Percentiles rank a stretch among this genome's conserved stretches.
phyloP scores from a whole-genome alignment of 192 early-diverging fungal genomes.

The Mortierella antarctica region DNA sequence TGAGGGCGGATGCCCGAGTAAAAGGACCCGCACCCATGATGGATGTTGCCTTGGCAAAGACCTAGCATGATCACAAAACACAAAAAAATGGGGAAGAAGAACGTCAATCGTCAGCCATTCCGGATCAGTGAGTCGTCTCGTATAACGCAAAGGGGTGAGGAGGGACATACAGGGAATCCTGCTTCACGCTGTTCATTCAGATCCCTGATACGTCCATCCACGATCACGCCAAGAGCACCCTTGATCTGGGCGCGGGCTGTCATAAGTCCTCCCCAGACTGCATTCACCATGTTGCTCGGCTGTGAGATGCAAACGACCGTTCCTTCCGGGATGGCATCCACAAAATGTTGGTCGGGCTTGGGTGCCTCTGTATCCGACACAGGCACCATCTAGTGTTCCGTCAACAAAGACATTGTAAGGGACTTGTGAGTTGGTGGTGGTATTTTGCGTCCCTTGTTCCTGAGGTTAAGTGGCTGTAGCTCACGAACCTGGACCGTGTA shows the following conservation, averaged over 20 bases:
- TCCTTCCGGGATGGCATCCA: slow-evolving; percentile 57
- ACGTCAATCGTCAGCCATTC: no score
- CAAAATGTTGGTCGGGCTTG: slow-evolving; percentile 56
- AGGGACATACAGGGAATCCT: slow-evolving; percentile 55
- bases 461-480: no score
- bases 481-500: slow-evolving; percentile 65
- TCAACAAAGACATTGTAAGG: background rate
- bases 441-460: background rate
- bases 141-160: background rate
- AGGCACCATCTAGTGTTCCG: slow-evolving; percentile 55
- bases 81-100: background rate
- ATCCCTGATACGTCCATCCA: slow-evolving; percentile 67
- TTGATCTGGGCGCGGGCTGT: slow-evolving; percentile 60
- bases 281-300: slow-evolving; percentile 63
- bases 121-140: background rate
- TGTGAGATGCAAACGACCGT: slow-evolving; percentile 65
- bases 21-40: slow-evolving; percentile 60
- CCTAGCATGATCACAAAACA: slow-evolving; percentile 32
- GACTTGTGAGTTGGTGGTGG: background rate
- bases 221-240: slow-evolving; percentile 61
- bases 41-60: slow-evolving; percentile 64
- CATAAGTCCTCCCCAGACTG: slow-evolving; percentile 72
- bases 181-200: slow-evolving; percentile 63
- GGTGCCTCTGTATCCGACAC: slow-evolving; percentile 53
- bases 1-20: slow-evolving; percentile 57